Conservation (phyloP, 305 asterid genomes). For the Stenogyne calaminthoides region DNA sequence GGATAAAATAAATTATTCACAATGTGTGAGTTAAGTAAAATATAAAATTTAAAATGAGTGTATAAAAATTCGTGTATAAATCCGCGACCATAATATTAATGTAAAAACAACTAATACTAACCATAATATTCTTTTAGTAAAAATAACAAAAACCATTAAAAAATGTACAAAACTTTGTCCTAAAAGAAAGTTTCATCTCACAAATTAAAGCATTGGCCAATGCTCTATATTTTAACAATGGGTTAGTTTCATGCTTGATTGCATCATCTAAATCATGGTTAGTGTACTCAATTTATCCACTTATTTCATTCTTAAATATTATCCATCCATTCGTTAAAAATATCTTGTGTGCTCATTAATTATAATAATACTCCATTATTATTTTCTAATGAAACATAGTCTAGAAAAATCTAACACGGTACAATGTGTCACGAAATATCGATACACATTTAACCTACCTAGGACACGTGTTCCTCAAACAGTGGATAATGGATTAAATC, state of each 20-base stretch:
- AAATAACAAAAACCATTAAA: no score
- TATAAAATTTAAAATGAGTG: no score
- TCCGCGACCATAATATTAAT: no score
- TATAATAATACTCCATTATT: no score
- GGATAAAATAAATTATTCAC: no score
- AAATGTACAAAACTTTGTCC: no score
- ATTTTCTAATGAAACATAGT: background rate
- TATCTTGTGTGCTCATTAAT: background rate
- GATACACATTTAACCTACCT: background rate
- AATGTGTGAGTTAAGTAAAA: no score
- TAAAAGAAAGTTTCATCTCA: no score
- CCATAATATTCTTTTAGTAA: no score
- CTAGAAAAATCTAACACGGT: constrained; percentile 17
- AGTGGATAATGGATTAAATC: background rate
- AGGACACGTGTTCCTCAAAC: constrained; percentile 19
- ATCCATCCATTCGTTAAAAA: background rate
- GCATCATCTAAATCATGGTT: background rate
- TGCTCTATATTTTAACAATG: background rate
- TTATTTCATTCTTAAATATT: background rate
- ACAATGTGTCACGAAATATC: background rate
- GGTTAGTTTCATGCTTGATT: background rate
- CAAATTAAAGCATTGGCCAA: background rate
- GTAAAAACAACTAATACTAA: no score
- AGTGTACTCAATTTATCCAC: background rate
- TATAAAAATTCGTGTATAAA: no score